phyloP scores from a whole-genome alignment of 805 yeast genomes.

The Hanseniaspora meyeri region DNA sequence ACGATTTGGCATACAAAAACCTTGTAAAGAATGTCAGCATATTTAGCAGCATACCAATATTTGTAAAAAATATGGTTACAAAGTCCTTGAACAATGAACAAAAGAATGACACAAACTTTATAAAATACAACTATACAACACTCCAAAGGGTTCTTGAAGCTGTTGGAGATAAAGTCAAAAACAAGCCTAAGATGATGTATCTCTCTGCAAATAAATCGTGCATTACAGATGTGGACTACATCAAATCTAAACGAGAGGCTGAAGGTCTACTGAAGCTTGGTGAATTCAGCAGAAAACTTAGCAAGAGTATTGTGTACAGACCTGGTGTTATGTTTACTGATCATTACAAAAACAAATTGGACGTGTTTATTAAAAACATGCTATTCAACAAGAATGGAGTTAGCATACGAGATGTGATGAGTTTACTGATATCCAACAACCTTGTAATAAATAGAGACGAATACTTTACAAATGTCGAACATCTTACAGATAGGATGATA shows the following conservation, averaged over 20 bases:
- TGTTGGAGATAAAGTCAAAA: slow-evolving; percentile 20
- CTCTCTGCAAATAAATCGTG: slow-evolving; percentile 6
- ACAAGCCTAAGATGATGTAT: slow-evolving; percentile 1
- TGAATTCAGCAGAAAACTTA: not conserved
- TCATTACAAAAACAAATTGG: not conserved
- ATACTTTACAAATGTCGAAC: slow-evolving; percentile 6
- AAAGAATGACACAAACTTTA: slow-evolving; percentile 37
- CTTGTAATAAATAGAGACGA: not conserved
- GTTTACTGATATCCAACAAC: slow-evolving; percentile 1
- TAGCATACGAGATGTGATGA: slow-evolving; percentile 8
- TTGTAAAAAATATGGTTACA: slow-evolving; percentile 12
- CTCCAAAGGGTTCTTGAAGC: slow-evolving; percentile 51
- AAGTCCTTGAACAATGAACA: not conserved
- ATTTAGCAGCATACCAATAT: slow-evolving; percentile 9
- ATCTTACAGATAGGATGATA: slow-evolving; percentile 1
- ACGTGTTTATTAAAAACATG: not conserved
- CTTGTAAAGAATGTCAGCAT: slow-evolving; percentile 26
- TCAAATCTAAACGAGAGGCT: slow-evolving; percentile 5
- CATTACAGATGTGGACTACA: not conserved
- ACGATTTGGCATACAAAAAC: slow-evolving; percentile 55
- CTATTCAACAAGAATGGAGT: not conserved
- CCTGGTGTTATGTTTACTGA: slow-evolving; percentile 7
- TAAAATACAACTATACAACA: slow-evolving; percentile 54
- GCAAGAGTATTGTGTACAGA: not conserved
- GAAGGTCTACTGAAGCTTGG: not conserved